Percentiles rank a stretch among this genome's conserved stretches.
Conservation (phyloP, 805 yeast genomes). For the Starmerella apicola region DNA sequence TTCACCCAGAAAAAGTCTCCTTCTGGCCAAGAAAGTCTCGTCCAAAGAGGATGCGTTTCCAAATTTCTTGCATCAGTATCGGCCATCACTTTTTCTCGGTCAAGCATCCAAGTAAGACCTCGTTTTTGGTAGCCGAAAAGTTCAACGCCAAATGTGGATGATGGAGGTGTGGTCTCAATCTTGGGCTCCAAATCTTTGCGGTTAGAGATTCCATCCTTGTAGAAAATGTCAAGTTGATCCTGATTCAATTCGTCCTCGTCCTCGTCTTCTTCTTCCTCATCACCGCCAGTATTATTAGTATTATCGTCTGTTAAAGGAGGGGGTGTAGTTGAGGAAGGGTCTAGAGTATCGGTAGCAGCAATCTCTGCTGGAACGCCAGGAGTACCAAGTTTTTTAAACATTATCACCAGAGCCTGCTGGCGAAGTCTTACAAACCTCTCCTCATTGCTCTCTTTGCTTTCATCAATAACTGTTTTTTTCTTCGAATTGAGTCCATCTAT, state of each 20-base stretch:
- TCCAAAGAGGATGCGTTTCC: slow-evolving; percentile 73
- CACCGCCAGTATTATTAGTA: slow-evolving; percentile 18
- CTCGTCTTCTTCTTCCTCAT: slow-evolving; percentile 31
- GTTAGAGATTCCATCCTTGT: slow-evolving; percentile 43
- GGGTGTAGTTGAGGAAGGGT: neutral
- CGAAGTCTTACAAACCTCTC: slow-evolving; percentile 42
- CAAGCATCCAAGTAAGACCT: slow-evolving; percentile 83
- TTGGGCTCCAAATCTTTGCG: slow-evolving; percentile 2
- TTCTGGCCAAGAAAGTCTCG: slow-evolving; percentile 59
- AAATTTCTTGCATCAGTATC: slow-evolving; percentile 31
- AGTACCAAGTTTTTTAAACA: slow-evolving; percentile 40
- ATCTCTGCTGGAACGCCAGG: slow-evolving; percentile 7
- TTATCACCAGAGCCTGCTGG: slow-evolving; percentile 41
- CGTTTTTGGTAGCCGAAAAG: slow-evolving; percentile 71
- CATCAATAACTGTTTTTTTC: slow-evolving; percentile 20
- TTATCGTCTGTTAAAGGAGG: slow-evolving; percentile 1
- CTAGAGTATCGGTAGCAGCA: neutral
- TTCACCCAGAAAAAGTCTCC: slow-evolving; percentile 53
- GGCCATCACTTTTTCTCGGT: slow-evolving; percentile 53
- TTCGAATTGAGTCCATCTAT: slow-evolving; percentile 8
- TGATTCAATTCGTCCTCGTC: slow-evolving; percentile 38
- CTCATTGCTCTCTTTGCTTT: slow-evolving; percentile 37
- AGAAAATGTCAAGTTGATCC: slow-evolving; percentile 66
- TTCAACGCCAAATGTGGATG: slow-evolving; percentile 41
- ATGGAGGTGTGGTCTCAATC: slow-evolving; percentile 47